phyloP scores from a whole-genome alignment of 257 asterid species.

The Ajuga chamaepitys region DNA sequence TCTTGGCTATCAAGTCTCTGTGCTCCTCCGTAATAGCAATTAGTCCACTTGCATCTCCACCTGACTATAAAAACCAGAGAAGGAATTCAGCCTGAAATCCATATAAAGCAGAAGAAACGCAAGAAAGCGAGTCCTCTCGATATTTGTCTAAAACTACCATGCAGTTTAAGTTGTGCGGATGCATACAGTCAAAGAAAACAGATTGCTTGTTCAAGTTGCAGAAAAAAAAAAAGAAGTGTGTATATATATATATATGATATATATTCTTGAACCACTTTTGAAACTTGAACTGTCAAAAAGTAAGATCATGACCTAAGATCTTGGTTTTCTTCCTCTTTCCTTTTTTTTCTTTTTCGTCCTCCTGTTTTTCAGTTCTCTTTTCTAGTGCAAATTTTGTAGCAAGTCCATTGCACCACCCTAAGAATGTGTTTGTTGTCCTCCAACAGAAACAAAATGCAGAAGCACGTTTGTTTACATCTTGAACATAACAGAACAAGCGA shows the following conservation, averaged over 20 bases:
- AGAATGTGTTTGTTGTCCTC: background rate
- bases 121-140: background rate
- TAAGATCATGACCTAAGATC: background rate
- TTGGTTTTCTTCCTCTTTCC: background rate
- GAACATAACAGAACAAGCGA: background rate
- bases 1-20: constrained; percentile 34
- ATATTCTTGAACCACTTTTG: no score
- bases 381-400: background rate
- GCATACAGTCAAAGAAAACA: background rate
- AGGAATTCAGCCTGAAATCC: background rate
- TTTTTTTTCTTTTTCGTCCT: no score
- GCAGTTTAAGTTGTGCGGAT: background rate
- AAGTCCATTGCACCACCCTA: background rate
- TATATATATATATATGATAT: no score
- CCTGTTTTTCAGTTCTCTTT: background rate
- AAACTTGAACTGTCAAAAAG: background rate
- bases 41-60: constrained; percentile 43
- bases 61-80: constrained; percentile 27
- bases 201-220: background rate
- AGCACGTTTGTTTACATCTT: background rate
- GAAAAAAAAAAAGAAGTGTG: background rate
- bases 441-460: background rate
- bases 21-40: constrained; percentile 48
- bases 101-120: background rate
- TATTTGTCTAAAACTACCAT: background rate